Evolutionary conservation across 768 basidiomycete species (phyloP).

Genomic region (Boletus eberwhitei): DNA sequence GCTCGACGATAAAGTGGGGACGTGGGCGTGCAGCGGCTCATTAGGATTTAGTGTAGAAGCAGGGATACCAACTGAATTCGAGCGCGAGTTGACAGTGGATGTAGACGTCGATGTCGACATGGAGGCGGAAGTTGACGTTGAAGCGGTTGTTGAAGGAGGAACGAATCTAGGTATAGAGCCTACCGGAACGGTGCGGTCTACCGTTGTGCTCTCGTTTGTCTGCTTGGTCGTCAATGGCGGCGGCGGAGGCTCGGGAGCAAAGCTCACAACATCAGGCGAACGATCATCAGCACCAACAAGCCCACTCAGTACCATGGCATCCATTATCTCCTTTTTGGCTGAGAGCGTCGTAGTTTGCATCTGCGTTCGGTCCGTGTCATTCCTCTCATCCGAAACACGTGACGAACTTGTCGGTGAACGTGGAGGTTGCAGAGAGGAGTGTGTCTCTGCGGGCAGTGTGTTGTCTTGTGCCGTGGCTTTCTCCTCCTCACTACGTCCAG

Average conservation of each 20-base stretch:
- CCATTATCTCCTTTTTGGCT: slow-evolving; percentile 28
- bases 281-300: slow-evolving; percentile 15
- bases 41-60: slow-evolving; percentile 3
- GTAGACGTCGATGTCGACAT: slow-evolving; percentile 25
- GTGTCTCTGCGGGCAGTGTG: background rate
- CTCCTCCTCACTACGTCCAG: slow-evolving; percentile 1
- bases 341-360: slow-evolving; percentile 10
- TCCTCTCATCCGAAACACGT: background rate
- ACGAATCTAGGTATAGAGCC: background rate
- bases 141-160: slow-evolving; percentile 2
- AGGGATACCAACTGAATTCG: slow-evolving; percentile 23
- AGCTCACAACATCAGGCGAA: slow-evolving; percentile 22
- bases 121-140: slow-evolving; percentile 12
- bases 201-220: slow-evolving; percentile 12
- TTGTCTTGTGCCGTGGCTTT: background rate
- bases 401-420: background rate
- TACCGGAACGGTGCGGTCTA: background rate
- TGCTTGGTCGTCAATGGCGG: slow-evolving; percentile 29
- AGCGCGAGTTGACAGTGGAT: slow-evolving; percentile 21
- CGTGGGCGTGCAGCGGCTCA: background rate
- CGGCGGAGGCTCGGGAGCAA: slow-evolving; percentile 31
- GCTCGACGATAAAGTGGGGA: slow-evolving; percentile 5
- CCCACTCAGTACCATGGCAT: slow-evolving; percentile 20
- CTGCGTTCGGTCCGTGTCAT: slow-evolving; percentile 6
- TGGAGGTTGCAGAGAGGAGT: background rate